Evolutionary conservation across 1,284 basidiomycete genomes (phyloP).

Genomic region (Ceratobasidium theobromae): DNA sequence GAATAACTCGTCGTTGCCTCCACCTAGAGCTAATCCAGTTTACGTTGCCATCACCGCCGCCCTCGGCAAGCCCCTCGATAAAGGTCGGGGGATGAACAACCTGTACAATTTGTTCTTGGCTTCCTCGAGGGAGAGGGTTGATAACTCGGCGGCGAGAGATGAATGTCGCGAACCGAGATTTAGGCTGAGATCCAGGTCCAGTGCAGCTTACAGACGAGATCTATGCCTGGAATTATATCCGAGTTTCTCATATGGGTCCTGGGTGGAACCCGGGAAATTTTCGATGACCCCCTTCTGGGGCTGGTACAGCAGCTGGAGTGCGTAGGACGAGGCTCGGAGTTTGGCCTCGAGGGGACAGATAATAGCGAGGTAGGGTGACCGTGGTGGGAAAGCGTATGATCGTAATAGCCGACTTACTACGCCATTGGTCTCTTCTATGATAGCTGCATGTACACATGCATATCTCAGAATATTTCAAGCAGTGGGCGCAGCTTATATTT

Average conservation of each 20-base stretch:
- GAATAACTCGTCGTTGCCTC: too few species aligned
- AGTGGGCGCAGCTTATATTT: too few species aligned
- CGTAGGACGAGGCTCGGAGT: constrained; percentile 55
- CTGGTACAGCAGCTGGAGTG: constrained; percentile 51
- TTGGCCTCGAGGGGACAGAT: constrained; percentile 68
- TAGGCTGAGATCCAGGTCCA: constrained; percentile 52
- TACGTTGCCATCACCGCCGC: too few species aligned
- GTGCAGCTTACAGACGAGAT: too few species aligned
- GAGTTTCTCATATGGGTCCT: too few species aligned
- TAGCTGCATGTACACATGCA: too few species aligned
- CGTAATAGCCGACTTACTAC: constrained; percentile 56
- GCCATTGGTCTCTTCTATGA: too few species aligned
- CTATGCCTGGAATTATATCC: constrained; percentile 66
- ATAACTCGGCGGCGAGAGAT: constrained; percentile 31
- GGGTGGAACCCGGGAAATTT: constrained; percentile 20
- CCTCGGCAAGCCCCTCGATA: constrained; percentile 30
- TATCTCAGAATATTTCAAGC: too few species aligned
- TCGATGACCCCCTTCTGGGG: constrained; percentile 51
- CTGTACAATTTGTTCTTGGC: constrained; percentile 41
- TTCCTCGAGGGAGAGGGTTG: constrained; percentile 47
- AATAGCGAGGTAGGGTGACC: constrained; percentile 61
- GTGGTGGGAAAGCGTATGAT: too few species aligned
- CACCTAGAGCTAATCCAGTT: constrained; percentile 33
- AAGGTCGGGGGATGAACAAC: constrained; percentile 50
- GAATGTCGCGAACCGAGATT: constrained; percentile 49